Evolutionary conservation across 129 eudicot species (phyloP).

Genomic region (Flaveria sonorensis): DNA sequence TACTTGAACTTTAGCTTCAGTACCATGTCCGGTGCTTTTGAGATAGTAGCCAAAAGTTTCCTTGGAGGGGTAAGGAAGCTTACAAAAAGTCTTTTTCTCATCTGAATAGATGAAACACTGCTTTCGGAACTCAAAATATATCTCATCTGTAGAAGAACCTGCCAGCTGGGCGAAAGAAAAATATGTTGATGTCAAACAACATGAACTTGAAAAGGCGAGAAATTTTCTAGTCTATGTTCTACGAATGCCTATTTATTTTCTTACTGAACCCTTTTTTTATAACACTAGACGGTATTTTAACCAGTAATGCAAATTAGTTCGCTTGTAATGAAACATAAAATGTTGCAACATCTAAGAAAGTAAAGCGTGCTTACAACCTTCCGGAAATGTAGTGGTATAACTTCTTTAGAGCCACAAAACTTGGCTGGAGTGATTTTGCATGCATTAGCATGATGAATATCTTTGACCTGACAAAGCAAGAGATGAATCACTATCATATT

Average conservation of each 20-base stretch:
- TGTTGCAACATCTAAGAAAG: neutral
- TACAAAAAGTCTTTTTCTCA: constrained; percentile 73
- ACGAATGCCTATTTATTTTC: neutral
- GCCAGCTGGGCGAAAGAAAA: constrained; percentile 47
- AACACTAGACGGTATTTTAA: neutral
- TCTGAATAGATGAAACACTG: constrained; percentile 80
- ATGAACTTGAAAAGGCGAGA: neutral
- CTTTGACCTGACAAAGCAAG: constrained; percentile 61
- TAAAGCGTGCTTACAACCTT: constrained; percentile 51
- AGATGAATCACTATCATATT: neutral
- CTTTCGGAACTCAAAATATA: constrained; percentile 93
- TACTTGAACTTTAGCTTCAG: constrained; percentile 83
- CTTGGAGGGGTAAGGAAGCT: constrained; percentile 94
- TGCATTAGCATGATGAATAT: constrained; percentile 76
- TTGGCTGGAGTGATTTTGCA: constrained; percentile 95
- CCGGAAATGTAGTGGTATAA: constrained; percentile 78
- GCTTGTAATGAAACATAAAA: neutral
- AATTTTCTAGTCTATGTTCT: neutral
- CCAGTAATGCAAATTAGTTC: neutral
- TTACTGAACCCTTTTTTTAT: neutral
- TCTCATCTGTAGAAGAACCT: constrained; percentile 69
- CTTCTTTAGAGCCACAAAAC: constrained; percentile 91
- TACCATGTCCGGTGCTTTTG: constrained; percentile 83
- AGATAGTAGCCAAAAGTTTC: constrained; percentile 87
- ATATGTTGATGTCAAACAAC: constrained; percentile 21